Base-by-base conservation (phyloP, 2,329 filamentous ascomycete species). In the Fusarium torreyae region DNA sequence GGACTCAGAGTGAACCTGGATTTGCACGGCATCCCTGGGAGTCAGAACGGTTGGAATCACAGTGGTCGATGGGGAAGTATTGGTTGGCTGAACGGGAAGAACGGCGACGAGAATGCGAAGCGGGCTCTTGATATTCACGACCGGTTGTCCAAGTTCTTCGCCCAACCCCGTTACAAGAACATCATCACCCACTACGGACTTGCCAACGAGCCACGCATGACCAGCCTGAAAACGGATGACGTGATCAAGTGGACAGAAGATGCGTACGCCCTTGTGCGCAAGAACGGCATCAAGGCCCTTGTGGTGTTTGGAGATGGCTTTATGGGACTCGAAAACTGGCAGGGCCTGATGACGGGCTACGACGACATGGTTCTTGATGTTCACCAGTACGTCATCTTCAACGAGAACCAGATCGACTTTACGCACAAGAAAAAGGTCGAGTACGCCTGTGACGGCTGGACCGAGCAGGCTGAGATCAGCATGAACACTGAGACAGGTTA, bases 371-470 rank as follows among this genome's bases (percentile, higher is more conserved):
- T 97, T 18, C 88, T 99, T n/a, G 96, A 99, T 80, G 96, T 97
- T 38, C 96, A 99, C 81, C 95, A 98, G 80, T 99, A 99, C 80
- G 93, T 97, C 76, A 98, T 98, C 79, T 99, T 99, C 87, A 98
- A 99, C 85, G 88, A 89, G 39, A 90, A 92, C 70, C 93, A 97
- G 79, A 92, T 99, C 76, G 87, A 89, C 48, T 91, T 92, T 76
- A 91, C 91, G 57, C 96, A 98, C 82, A 86, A 90, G 57, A 87
- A 91, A 70, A 98, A 98, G 82, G 86, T 98, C 59, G 85, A 91
- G 63, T 97, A 97, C 77, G 94, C 95, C 6, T 99, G 96, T 82
- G 83, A 87, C 18, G 94, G 90, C 55, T 99, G 96, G 96, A 92
- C 92, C 5, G 78, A 90, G 73, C 94, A 98, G 84, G 88, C 94